Evolutionary conservation across 768 basidiomycete species (phyloP), one percentile per base, ranked within the genome.

Genomic region (Phanerochaete sordida): DNA sequence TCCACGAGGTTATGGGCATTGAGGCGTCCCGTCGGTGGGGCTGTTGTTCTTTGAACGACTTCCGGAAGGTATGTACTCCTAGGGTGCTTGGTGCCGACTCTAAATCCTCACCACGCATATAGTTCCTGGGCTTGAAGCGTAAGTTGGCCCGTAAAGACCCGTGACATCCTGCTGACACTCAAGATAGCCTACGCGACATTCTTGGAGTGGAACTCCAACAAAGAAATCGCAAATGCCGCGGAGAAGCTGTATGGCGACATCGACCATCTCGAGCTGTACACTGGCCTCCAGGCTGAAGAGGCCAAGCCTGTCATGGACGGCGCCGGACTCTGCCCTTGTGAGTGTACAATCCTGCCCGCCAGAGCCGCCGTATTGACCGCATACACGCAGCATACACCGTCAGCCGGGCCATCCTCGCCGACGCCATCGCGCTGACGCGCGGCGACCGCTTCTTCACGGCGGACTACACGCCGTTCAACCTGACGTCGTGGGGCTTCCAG

Each of bases 1-100:
- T 92, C 26, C 82, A 92, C 62, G 93, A 95, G 69, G 78, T 93
- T 43, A 88, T 94, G 89, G 90, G 90, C 44, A 93, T 94, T 48
- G 84, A 89, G 65, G 79, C 87, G 59, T 88, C 83, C 67, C 81
- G 92, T 30, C 64, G 68, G 23, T 95, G 91, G 91, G 91, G 91
- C 49, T 85, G 87, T 21, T 93, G 91, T 69, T 86, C 88, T 1
- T 70, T 94, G 62, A 94, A 94, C 63, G 91, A 93, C 61, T 94
- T 94, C 74, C 78, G 91, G 58, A 85, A 80, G 78, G 83, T 80
- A 61, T 56, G 72, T 50, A 31, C n/a, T 12, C 43, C 21, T 24
- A n/a, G 7, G 13, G 35, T 50, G n/a, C 21, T 28, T 28, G n/a
- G n/a, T n/a, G n/a, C n/a, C n/a, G n/a, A n/a, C 21, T 44, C 55